These are phyloP conservation scores for Ascoidea asiatica DNA, from an alignment of 805 yeast species.

Conservation along the genomic window DNA sequence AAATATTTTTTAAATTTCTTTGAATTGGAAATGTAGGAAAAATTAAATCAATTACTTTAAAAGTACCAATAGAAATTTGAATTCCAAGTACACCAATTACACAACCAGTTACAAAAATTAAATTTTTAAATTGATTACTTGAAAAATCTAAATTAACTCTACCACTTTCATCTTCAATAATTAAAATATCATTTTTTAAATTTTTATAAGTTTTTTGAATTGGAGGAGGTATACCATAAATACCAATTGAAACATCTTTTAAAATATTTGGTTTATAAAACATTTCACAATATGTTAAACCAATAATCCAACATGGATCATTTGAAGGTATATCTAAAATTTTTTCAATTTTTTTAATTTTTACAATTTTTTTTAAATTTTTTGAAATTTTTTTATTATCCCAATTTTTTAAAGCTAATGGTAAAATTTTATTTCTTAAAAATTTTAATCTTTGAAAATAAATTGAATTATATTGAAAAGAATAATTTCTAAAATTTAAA, in stretches of 20 bases:
- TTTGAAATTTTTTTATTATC: constrained; percentile 30
- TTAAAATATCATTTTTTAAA: constrained; percentile 40
- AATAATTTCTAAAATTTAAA: constrained; percentile 26
- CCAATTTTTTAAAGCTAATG: constrained; percentile 42
- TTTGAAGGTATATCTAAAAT: constrained; percentile 51
- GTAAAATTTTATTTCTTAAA: constrained; percentile 32
- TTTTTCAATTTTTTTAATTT: constrained; percentile 27
- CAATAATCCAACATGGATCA: constrained; percentile 68
- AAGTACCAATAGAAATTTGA: constrained; percentile 71
- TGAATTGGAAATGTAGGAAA: constrained; percentile 61
- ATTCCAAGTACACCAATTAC: constrained; percentile 79
- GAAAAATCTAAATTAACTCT: constrained; percentile 51
- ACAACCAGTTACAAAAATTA: constrained; percentile 76
- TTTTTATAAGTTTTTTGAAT: constrained; percentile 35
- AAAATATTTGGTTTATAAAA: constrained; percentile 75
- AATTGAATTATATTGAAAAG: constrained; percentile 42
- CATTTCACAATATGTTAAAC: constrained; percentile 78
- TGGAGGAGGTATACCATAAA: constrained; percentile 25
- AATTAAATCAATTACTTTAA: constrained; percentile 69
- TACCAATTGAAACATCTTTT: constrained; percentile 56
- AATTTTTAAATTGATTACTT: constrained; percentile 39
- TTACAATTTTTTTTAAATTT: too few species aligned
- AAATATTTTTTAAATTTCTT: too few species aligned
- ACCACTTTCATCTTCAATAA: constrained; percentile 90
- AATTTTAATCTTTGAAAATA: constrained; percentile 38